These are phyloP conservation scores for Aphanomyces stellatus DNA, from an alignment of 352 stramenopile genomes.

Conservation along the genomic window DNA sequence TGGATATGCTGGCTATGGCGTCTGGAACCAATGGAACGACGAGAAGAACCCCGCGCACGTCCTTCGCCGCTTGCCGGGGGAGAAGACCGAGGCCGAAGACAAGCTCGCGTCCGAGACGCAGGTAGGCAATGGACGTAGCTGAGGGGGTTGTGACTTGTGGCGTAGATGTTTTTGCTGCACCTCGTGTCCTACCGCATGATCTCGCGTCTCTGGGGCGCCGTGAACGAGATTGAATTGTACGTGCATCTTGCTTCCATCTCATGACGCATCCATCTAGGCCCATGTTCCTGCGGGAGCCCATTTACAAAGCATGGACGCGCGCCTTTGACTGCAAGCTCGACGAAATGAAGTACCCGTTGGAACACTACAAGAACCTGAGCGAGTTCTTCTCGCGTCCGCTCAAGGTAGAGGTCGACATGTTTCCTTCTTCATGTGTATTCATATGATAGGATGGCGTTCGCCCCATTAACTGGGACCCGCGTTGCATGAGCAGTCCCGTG, in stretches of 20 bases:
- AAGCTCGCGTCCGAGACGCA: conserved; percentile 62
- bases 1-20: neutral
- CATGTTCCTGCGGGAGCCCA: conserved; percentile 47
- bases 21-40: conserved; percentile 13
- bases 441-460: conserved; percentile 17
- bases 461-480: conserved; percentile 21
- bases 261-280: conserved; percentile 27
- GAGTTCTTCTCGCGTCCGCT: conserved; percentile 81
- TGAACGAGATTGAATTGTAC: conserved; percentile 77
- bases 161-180: conserved; percentile 51
- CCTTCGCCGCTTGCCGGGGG: conserved; percentile 38
- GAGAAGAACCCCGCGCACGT: conserved; percentile 34
- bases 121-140: conserved; percentile 14
- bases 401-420: conserved; percentile 33
- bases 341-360: conserved; percentile 74
- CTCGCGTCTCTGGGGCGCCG: conserved; percentile 63
- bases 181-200: conserved; percentile 67
- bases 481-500: conserved; percentile 37
- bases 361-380: conserved; percentile 63
- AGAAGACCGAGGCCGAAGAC: conserved; percentile 49
- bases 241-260: conserved; percentile 20
- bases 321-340: conserved; percentile 77
- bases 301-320: conserved; percentile 78
- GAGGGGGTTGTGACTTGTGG: conserved; percentile 6
- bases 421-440: neutral